phyloP scores from a whole-genome alignment of 2,329 filamentous ascomycete species.

The Blastomyces emzantsi region DNA sequence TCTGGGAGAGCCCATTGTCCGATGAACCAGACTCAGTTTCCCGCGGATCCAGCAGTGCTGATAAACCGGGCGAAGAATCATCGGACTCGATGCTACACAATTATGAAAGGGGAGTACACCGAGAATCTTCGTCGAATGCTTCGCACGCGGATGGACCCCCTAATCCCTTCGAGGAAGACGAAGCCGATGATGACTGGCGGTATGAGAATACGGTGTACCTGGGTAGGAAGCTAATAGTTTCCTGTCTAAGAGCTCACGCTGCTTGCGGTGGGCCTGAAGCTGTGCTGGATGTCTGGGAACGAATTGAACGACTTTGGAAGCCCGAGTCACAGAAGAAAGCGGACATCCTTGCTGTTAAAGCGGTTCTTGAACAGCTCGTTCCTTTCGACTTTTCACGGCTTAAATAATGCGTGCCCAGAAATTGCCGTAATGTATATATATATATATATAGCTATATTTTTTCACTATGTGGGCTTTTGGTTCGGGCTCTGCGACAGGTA shows the following conservation, averaged over 20 bases:
- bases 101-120: background rate
- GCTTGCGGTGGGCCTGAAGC: conserved; percentile 29
- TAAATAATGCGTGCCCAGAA: background rate
- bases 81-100: background rate
- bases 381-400: background rate
- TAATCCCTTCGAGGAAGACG: conserved; percentile 12
- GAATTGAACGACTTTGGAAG: conserved; percentile 35
- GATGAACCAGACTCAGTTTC: background rate
- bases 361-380: conserved; percentile 31
- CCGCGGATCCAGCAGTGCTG: background rate
- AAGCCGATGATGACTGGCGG: conserved; percentile 23
- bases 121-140: background rate
- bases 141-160: background rate
- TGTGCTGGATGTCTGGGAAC: conserved; percentile 31
- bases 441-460: background rate
- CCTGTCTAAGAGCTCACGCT: conserved; percentile 34
- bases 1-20: conserved; percentile 12
- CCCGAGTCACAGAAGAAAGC: conserved; percentile 27
- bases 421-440: background rate
- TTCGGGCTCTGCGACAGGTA: background rate
- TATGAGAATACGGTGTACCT: conserved; percentile 35
- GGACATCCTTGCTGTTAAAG: conserved; percentile 31
- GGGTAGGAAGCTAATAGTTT: conserved; percentile 33
- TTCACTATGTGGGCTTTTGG: background rate
- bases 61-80: background rate